Evolutionary conservation across 2,329 filamentous ascomycete genomes (phyloP).

Genomic region (Aspergillus sp.): DNA sequence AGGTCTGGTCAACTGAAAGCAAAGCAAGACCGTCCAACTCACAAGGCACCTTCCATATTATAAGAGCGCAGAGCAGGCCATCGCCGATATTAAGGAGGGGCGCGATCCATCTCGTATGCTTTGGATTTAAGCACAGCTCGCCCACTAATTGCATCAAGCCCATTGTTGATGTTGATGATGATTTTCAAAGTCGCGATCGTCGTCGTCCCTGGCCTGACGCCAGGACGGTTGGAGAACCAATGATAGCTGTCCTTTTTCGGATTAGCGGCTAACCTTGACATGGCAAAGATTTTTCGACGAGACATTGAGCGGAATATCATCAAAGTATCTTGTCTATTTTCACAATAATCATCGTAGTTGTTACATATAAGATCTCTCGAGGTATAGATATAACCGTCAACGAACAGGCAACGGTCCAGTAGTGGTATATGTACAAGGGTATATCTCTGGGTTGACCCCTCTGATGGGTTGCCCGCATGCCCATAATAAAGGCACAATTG

Average conservation of each 20-base stretch:
- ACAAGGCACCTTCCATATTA: slow-evolving; percentile 86
- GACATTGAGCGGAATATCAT: not conserved
- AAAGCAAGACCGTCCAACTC: slow-evolving; percentile 36
- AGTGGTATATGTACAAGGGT: slow-evolving; percentile 24
- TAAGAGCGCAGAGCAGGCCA: slow-evolving; percentile 66
- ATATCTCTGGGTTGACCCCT: slow-evolving; percentile 17
- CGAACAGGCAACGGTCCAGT: slow-evolving; percentile 4
- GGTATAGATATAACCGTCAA: not conserved
- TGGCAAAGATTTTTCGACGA: not conserved
- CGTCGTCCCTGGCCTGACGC: not conserved
- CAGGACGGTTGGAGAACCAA: slow-evolving; percentile 11
- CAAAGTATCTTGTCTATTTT: not conserved
- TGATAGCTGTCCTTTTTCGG: slow-evolving; percentile 20
- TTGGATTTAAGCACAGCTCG: slow-evolving; percentile 53
- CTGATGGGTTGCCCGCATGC: not conserved
- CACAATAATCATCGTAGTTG: not conserved
- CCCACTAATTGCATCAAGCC: slow-evolving; percentile 30
- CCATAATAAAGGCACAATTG: not conserved
- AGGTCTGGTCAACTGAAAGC: slow-evolving; percentile 16
- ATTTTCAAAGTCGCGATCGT: not conserved
- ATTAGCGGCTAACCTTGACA: slow-evolving; percentile 16
- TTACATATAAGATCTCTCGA: not conserved
- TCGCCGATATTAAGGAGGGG: slow-evolving; percentile 69
- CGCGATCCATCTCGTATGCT: slow-evolving; percentile 63
- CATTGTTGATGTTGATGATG: slow-evolving; percentile 26